These are phyloP conservation scores for Neoascochyta sp. DNA, from an alignment of 2,329 filamentous ascomycete species.

Conservation along the genomic window DNA sequence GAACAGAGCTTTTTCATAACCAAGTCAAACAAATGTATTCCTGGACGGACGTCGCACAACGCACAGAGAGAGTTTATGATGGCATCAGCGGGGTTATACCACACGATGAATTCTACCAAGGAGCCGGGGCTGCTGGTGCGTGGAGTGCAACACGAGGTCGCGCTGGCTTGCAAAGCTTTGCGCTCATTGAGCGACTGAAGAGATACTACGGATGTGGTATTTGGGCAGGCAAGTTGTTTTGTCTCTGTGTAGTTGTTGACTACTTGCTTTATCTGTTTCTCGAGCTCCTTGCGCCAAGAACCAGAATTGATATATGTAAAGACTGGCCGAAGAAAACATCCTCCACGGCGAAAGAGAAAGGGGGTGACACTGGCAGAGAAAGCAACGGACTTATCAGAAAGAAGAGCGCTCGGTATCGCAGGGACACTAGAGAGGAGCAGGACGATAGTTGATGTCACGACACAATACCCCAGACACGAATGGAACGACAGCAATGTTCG, in stretches of 20 bases:
- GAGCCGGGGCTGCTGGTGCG: constrained; percentile 62
- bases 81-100: constrained; percentile 83
- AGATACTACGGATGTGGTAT: constrained; percentile 97
- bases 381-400: constrained; percentile 19
- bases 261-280: constrained; percentile 86
- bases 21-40: constrained; percentile 99
- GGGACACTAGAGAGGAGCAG: constrained; percentile 20
- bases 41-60: constrained; percentile 90
- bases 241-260: constrained; percentile 88
- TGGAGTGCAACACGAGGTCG: constrained; percentile 70
- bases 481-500: too few relatives aligned
- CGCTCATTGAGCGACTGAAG: constrained; percentile 90
- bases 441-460: constrained; percentile 13
- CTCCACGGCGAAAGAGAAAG: constrained; percentile 13
- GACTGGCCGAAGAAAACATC: constrained; percentile 80
- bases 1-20: constrained; percentile 91
- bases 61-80: constrained; percentile 92
- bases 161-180: constrained; percentile 74
- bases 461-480: background rate
- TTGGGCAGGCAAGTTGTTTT: constrained; percentile 97
- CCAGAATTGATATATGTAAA: constrained; percentile 81
- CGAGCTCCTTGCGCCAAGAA: constrained; percentile 80
- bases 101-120: constrained; percentile 83
- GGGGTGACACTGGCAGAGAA: constrained; percentile 8
- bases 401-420: constrained; percentile 25